Evolutionary conservation across 306 rosid species (phyloP).

Genomic region (Vicia faba): DNA sequence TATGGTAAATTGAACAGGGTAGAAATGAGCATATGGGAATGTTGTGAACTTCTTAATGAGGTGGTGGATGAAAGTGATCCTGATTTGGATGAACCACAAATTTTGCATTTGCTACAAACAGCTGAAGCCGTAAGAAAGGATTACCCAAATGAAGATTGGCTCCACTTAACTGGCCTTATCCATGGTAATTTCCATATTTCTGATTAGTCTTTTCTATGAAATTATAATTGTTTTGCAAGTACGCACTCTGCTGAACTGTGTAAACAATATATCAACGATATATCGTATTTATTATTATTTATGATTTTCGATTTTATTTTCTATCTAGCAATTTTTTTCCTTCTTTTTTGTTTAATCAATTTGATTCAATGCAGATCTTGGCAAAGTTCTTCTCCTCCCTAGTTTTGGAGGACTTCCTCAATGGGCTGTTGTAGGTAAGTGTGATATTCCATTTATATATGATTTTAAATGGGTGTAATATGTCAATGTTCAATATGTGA

Average conservation of each 20-base stretch:
- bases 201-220: no score
- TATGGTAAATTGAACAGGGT: conserved; percentile 65
- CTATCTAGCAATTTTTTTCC: neutral
- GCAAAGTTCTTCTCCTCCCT: conserved; percentile 87
- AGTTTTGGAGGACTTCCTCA: conserved; percentile 85
- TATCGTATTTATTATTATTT: no score
- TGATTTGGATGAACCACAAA: conserved; percentile 83
- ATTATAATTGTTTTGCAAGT: no score
- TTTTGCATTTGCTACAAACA: conserved; percentile 74
- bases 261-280: no score
- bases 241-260: no score
- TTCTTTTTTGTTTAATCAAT: conserved; percentile 12
- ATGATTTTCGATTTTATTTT: neutral
- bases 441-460: neutral
- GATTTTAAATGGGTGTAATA: no score
- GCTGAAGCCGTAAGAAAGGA: conserved; percentile 85
- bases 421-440: conserved; percentile 82
- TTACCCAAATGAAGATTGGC: conserved; percentile 78
- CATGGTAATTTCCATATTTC: conserved; percentile 48
- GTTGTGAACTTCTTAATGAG: conserved; percentile 78
- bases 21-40: conserved; percentile 87
- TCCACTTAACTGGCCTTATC: conserved; percentile 78
- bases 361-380: conserved; percentile 59
- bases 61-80: conserved; percentile 91
- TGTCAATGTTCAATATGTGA: no score